Evolutionary conservation across 208 protist species (phyloP).

Genomic region (Leishmania mexicana): DNA sequence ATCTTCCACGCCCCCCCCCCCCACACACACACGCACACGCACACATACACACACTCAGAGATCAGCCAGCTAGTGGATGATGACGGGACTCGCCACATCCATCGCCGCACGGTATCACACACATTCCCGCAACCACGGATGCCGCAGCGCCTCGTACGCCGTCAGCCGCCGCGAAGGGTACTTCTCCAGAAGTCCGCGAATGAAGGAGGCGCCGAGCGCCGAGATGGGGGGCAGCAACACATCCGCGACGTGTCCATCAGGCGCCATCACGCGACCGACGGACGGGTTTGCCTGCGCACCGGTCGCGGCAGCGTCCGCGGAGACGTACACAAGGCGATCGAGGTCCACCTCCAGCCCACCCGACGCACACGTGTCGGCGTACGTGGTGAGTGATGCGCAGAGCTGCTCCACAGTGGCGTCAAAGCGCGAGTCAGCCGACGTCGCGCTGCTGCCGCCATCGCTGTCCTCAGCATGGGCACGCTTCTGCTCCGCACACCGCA

Average conservation of each 20-base stretch:
- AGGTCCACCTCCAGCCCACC: slow-evolving; percentile 29
- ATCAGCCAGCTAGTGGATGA: neutral
- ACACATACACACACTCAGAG: neutral
- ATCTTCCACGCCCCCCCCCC: neutral
- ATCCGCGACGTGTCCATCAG: slow-evolving; percentile 9
- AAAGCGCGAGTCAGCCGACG: slow-evolving; percentile 8
- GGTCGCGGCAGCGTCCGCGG: slow-evolving; percentile 3
- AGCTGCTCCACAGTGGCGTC: slow-evolving; percentile 24
- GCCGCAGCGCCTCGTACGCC: slow-evolving; percentile 64
- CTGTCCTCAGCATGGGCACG: neutral
- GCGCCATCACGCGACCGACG: slow-evolving; percentile 1
- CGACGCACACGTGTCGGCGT: slow-evolving; percentile 19
- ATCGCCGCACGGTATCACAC: slow-evolving; percentile 6
- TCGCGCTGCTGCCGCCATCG: slow-evolving; percentile 7
- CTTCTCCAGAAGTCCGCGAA: slow-evolving; percentile 56
- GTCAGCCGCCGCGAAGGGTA: slow-evolving; percentile 67
- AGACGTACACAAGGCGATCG: slow-evolving; percentile 35
- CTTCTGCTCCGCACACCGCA: slow-evolving; percentile 13
- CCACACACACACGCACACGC: neutral
- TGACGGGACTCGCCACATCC: neutral
- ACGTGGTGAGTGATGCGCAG: slow-evolving; percentile 15
- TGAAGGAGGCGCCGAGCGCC: slow-evolving; percentile 38
- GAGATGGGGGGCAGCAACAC: slow-evolving; percentile 37
- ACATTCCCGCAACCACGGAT: slow-evolving; percentile 70
- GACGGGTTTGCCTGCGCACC: neutral